Percentiles rank a stretch among this genome's conserved stretches.
Evolutionary conservation across 2,329 filamentous ascomycete species (phyloP).

Genomic region (Cryphonectria naterciae): DNA sequence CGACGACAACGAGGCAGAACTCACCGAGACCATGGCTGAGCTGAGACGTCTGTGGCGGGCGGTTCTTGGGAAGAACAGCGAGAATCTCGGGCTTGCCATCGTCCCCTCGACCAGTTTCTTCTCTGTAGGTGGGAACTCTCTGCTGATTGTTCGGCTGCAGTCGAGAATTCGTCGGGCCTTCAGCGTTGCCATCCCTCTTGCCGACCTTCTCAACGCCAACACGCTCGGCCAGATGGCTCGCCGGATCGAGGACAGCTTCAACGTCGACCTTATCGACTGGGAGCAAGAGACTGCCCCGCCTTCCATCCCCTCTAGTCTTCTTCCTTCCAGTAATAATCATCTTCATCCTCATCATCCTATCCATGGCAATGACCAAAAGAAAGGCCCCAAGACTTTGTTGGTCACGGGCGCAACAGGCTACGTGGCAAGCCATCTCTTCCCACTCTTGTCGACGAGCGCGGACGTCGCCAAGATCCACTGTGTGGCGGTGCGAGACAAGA

Average conservation of each 20-base stretch:
- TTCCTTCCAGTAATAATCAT: not conserved
- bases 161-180: slow-evolving; percentile 40
- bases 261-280: slow-evolving; percentile 15
- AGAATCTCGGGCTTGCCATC: not conserved
- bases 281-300: slow-evolving; percentile 1
- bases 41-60: not conserved
- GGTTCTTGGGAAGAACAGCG: not conserved
- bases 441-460: slow-evolving; percentile 38
- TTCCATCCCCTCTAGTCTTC: slow-evolving; percentile 11
- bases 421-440: slow-evolving; percentile 44
- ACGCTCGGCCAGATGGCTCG: slow-evolving; percentile 46
- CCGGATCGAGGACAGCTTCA: slow-evolving; percentile 32
- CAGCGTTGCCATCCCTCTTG: slow-evolving; percentile 37
- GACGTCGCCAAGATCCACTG: slow-evolving; percentile 46
- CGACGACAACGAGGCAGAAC: not conserved
- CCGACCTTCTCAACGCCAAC: slow-evolving; percentile 42
- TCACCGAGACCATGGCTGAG: not conserved
- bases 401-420: slow-evolving; percentile 47
- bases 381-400: slow-evolving; percentile 28
- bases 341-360: no score
- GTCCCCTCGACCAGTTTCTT: slow-evolving; percentile 46
- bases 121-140: slow-evolving; percentile 45
- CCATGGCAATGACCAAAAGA: slow-evolving; percentile 31
- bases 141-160: slow-evolving; percentile 45
- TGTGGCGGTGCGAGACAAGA: slow-evolving; percentile 42